Evolutionary conservation across 495 filamentous ascomycete species (phyloP), one percentile per base, ranked within the genome.

Genomic region (Penicillium roqueforti): DNA sequence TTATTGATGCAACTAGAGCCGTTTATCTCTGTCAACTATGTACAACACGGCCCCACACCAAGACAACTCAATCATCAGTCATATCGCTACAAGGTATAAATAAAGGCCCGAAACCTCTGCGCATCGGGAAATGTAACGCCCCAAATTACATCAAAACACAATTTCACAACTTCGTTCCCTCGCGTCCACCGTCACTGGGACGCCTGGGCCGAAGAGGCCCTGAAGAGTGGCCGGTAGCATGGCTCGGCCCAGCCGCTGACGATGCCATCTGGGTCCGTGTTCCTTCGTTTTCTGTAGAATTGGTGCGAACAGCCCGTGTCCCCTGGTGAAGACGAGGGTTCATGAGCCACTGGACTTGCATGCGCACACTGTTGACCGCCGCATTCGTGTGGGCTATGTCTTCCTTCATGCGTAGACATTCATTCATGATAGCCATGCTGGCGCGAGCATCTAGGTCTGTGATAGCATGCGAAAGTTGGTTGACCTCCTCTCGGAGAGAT

Each of bases 311-410:
- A 31, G 46, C 57, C 18, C 72, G 62, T 16, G 71, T 60, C 2
- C 61, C 61, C 6, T 76, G 70, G 44, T 86, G 81, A 53, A 84
- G 66, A 9, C 82, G 76, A 10, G 82, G 75, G 31, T 79, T 83
- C 69, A 84, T 77, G 8, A 88, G 76, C 83, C 86, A 87, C 49
- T 87, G 83, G 13, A 89, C 70, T 58, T 88, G 86, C 76, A 84
- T 80, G 32, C 83, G 76, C 36, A 88, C 76, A 23, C 75, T 76
- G 55, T 75, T 78, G 41, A 88, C 74, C 14, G 82, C 84, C 6
- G 85, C 83, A 50, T 83, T 85, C 1, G 81, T 81, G 50, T 84
- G 82, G 1, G 83, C 77, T 69, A 87, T 78, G 53, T 88, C 84
- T 58, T 88, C 86, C 51, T 86, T 83, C 43, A 79, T 75, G 6